Percentiles rank a stretch among this genome's conserved stretches.
phyloP scores from a whole-genome alignment of 768 basidiomycete genomes.

The Mycena filopes region DNA sequence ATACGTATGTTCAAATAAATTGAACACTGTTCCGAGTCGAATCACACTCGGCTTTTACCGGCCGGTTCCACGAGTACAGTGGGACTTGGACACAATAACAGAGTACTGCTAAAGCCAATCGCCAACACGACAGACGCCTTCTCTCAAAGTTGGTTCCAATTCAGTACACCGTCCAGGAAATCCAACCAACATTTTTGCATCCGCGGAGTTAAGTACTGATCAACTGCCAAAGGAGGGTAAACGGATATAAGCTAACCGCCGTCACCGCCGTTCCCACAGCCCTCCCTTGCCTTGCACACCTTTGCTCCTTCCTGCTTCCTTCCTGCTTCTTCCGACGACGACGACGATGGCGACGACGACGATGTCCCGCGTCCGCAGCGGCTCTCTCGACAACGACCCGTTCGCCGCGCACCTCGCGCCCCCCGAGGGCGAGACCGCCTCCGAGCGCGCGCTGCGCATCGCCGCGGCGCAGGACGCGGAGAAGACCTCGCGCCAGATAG shows the following conservation, averaged over 20 bases:
- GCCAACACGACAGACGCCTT: too few relatives aligned
- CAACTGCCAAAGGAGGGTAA: not conserved
- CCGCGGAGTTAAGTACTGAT: not conserved
- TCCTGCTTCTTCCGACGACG: not conserved
- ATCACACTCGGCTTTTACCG: too few relatives aligned
- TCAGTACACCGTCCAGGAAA: too few relatives aligned
- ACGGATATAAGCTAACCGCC: not conserved
- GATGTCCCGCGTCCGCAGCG: slow-evolving; percentile 1
- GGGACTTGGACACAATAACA: too few relatives aligned
- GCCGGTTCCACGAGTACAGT: too few relatives aligned
- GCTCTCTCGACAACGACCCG: slow-evolving; percentile 39
- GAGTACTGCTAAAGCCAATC: too few relatives aligned
- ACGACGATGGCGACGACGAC: slow-evolving; percentile 14
- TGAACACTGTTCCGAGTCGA: too few relatives aligned
- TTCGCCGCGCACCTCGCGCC: slow-evolving; percentile 37
- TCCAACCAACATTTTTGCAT: too few relatives aligned
- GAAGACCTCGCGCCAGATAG: slow-evolving; percentile 59
- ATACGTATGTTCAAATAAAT: too few relatives aligned
- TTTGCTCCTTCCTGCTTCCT: too few relatives aligned
- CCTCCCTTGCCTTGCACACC: too few relatives aligned
- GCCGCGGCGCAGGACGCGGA: slow-evolving; percentile 53
- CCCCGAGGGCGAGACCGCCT: slow-evolving; percentile 45
- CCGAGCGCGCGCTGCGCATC: slow-evolving; percentile 47
- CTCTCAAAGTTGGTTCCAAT: too few relatives aligned
- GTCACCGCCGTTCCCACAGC: not conserved